A percentile compares a stretch with the other conserved stretches of the same genome.
These are phyloP conservation scores for Scheffersomyces lignosus DNA, from an alignment of 805 yeast species.

Conservation along the genomic window DNA sequence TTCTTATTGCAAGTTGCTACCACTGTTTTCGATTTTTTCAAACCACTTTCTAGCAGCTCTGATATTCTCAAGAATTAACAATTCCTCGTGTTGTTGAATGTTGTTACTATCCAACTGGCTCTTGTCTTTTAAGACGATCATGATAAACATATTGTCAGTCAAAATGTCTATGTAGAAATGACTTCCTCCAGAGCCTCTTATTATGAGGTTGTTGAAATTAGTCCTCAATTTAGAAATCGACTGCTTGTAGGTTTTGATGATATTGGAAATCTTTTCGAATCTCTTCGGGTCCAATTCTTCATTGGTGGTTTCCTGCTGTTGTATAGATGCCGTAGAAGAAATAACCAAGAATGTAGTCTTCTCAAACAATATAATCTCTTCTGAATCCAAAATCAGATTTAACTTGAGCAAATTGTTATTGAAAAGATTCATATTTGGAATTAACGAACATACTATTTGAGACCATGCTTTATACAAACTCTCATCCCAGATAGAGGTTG, in stretches of 20 bases:
- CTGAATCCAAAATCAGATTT: conserved; percentile 74
- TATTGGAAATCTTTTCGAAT: conserved; percentile 90
- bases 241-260: conserved; percentile 92
- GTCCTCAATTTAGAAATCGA: conserved; percentile 85
- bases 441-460: conserved; percentile 88
- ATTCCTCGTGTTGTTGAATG: conserved; percentile 34
- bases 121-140: conserved; percentile 54
- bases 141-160: conserved; percentile 61
- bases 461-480: conserved; percentile 97
- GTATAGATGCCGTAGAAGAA: conserved; percentile 53
- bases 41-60: conserved; percentile 57
- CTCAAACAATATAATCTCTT: conserved; percentile 89
- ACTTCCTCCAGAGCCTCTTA: conserved; percentile 56
- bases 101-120: conserved; percentile 15
- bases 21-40: conserved; percentile 42
- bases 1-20: no score
- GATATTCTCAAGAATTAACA: conserved; percentile 55
- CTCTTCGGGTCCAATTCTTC: conserved; percentile 77
- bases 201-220: conserved; percentile 72
- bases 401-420: conserved; percentile 74
- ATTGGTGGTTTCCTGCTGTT: conserved; percentile 22
- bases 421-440: conserved; percentile 84
- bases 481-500: conserved; percentile 98
- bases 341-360: conserved; percentile 87
- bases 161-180: conserved; percentile 54